Evolutionary conservation across 345 rosid genomes (phyloP), one percentile per base, ranked within the genome.

Genomic region (Pseudoturritis turrita): DNA sequence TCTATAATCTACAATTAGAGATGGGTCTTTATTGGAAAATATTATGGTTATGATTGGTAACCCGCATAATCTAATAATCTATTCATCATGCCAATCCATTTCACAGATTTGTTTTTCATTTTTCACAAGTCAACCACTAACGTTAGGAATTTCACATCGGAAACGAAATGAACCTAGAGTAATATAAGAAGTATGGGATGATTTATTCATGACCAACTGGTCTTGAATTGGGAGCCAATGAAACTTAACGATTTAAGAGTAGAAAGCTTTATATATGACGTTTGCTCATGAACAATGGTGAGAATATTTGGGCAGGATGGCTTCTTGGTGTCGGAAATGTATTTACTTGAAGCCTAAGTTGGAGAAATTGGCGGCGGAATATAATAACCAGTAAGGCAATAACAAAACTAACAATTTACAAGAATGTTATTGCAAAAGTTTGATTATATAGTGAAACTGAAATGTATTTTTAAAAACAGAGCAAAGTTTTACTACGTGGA

Each of bases 291-390:
- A 52, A 59, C 10, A 62, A 17, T 62, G 8, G 50, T 31, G 23
- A 14, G 12, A 2, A 22, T 44, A 43, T 45, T 40, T 63, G 63
- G 59, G 13, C 74, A 93, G 96, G 97, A 94, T 94, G 97, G 98
- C 97, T 75, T 40, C 86, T 40, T 94, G 98, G 98, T 94, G 97
- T 80, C 81, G 98, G 53, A 94, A 94, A 83, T 94, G 98, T 80
- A 94, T 94, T 36, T 94, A 85, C 79, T 76, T 94, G 86, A 91
- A 88, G 82, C 98, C 98, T 1, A 94, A 89, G 78, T 72, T 94
- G 78, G 97, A 91, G 86, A 94, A 90, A 79, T 58, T 94, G 72
- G 92, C 97, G 0, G 86, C 87, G 1, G 89, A 85, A 51, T 85
- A 26, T 61, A 55, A 83, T 55, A 78, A 83, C 79, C 61, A 73